Conservation (phyloP, 345 rosid genomes). For the Nephelium lappaceum region DNA sequence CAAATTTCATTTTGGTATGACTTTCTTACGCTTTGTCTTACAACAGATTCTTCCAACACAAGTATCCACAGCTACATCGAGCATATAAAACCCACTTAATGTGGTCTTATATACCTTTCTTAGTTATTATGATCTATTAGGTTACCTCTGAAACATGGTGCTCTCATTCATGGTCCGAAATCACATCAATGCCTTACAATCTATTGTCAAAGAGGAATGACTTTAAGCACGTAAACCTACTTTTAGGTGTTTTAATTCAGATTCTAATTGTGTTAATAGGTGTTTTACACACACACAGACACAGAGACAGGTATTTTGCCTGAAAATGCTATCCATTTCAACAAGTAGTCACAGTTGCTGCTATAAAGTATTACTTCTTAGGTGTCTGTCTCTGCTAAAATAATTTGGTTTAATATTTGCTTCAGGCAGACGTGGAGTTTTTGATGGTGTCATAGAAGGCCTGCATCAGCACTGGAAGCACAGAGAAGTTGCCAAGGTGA, state of each 20-base stretch:
- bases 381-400: not conserved
- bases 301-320: too few species aligned
- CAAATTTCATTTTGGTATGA: not conserved
- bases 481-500: constrained; percentile 77
- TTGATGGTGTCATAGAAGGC: constrained; percentile 86
- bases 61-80: too few species aligned
- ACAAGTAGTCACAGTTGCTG: not conserved
- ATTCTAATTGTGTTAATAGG: too few species aligned
- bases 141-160: not conserved
- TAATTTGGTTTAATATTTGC: constrained; percentile 17
- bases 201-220: not conserved
- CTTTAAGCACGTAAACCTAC: not conserved
- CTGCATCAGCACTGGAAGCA: constrained; percentile 94
- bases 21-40: not conserved
- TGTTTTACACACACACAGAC: too few species aligned
- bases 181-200: not conserved
- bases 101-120: not conserved
- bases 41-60: not conserved
- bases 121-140: not conserved
- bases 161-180: not conserved
- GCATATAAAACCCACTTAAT: not conserved
- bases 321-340: too few species aligned
- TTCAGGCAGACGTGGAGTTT: constrained; percentile 85
- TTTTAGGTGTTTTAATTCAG: too few species aligned
- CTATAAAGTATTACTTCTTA: not conserved